Percentiles rank a stretch among this genome's conserved stretches.
Conservation (phyloP, 2,329 filamentous ascomycete species). For the Phyllosticta citribraziliensis region DNA sequence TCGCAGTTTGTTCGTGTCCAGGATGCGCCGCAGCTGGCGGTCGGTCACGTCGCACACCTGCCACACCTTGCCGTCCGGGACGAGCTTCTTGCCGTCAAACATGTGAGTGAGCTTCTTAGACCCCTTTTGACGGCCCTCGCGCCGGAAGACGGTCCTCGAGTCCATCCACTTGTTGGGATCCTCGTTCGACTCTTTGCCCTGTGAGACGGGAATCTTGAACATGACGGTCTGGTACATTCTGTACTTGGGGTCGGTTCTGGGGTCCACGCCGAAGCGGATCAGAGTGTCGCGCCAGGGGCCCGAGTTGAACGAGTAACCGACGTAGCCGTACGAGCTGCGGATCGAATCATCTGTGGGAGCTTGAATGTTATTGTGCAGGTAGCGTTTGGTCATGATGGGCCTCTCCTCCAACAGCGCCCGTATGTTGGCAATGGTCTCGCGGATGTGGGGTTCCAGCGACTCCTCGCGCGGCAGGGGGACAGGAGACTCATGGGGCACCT, state of each 20-base stretch:
- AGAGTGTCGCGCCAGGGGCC: constrained; percentile 88
- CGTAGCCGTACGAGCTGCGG: constrained; percentile 69
- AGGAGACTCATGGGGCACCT: constrained; percentile 52
- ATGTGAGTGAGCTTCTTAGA: constrained; percentile 49
- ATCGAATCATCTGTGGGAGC: constrained; percentile 46
- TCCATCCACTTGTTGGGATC: constrained; percentile 15
- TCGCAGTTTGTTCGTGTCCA: constrained; percentile 49
- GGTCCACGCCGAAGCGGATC: constrained; percentile 77
- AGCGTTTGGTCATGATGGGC: constrained; percentile 79
- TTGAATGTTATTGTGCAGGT: constrained; percentile 62
- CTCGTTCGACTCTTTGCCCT: constrained; percentile 5
- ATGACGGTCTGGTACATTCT: constrained; percentile 81
- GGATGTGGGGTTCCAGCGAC: constrained; percentile 47
- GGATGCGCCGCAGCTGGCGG: constrained; percentile 56
- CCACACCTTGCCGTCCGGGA: constrained; percentile 80
- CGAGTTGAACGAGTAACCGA: constrained; percentile 84
- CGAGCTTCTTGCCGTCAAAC: constrained; percentile 70
- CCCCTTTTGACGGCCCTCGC: constrained; percentile 8
- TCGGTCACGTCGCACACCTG: constrained; percentile 90
- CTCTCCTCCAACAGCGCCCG: constrained; percentile 58
- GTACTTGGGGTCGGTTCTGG: constrained; percentile 64
- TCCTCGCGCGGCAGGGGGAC: constrained; percentile 43
- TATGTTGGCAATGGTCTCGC: constrained; percentile 55
- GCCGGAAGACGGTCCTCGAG: constrained; percentile 10
- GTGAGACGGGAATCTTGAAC: constrained; percentile 53